Evolutionary conservation across 108 stramenopile genomes (phyloP).

Genomic region (Aurantiochytrium sp.): DNA sequence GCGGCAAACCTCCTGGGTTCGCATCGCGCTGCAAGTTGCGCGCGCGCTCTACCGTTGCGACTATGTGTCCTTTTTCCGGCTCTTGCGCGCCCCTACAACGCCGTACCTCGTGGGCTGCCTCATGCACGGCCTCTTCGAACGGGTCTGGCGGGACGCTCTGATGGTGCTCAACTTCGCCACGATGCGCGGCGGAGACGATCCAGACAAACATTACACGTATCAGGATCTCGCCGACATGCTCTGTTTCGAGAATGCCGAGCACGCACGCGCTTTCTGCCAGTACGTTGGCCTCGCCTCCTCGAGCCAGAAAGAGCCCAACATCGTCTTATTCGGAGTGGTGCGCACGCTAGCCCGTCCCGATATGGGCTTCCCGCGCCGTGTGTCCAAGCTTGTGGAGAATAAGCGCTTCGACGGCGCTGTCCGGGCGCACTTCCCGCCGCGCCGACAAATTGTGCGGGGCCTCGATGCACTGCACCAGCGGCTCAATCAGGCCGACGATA

Average conservation of each 20-base stretch:
- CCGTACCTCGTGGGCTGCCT: constrained; percentile 20
- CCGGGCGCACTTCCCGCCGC: neutral
- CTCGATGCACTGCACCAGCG: neutral
- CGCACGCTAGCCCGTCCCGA: neutral
- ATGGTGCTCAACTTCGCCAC: neutral
- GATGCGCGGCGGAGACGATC: neutral
- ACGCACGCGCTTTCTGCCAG: neutral
- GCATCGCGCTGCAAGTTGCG: neutral
- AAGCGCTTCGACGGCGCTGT: neutral
- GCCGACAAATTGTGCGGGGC: constrained; percentile 14
- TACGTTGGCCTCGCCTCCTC: neutral
- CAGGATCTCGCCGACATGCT: neutral
- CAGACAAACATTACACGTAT: neutral
- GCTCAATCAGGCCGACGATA: neutral
- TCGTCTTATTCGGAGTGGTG: neutral
- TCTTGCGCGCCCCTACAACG: neutral
- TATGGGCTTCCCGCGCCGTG: neutral
- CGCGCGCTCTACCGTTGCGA: neutral
- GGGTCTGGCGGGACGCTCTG: neutral
- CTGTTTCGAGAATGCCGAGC: neutral
- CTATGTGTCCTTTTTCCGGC: neutral
- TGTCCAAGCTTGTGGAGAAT: neutral
- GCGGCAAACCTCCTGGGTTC: neutral
- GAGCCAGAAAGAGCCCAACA: no score
- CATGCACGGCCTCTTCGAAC: neutral